These are phyloP conservation scores for Gentiana straminea DNA, from an alignment of 257 asterid genomes.

Conservation along the genomic window DNA sequence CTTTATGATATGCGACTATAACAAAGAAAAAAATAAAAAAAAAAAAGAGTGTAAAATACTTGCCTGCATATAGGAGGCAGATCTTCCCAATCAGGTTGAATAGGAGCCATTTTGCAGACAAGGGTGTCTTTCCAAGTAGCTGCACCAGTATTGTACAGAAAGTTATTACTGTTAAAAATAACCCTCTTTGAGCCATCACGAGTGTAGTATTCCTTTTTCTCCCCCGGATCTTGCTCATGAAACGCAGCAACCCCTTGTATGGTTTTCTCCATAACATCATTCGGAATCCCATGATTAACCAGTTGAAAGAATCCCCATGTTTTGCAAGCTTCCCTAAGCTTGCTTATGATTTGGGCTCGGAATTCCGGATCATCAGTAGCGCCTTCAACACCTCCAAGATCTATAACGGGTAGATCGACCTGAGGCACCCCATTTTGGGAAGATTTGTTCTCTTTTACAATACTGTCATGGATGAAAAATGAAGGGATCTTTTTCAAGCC, in stretches of 20 bases:
- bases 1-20: too few species aligned
- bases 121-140: conserved; percentile 2
- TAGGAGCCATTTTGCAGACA: background rate
- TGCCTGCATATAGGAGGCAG: background rate
- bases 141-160: background rate
- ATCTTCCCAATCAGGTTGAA: conserved; percentile 1
- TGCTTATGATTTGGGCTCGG: background rate
- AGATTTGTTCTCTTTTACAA: background rate
- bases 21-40: too few species aligned
- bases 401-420: background rate
- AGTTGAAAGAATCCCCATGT: conserved; percentile 4
- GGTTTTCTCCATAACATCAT: background rate
- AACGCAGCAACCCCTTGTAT: background rate
- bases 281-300: conserved; percentile 3
- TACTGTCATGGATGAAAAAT: background rate
- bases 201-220: conserved; percentile 2
- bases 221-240: conserved; percentile 3
- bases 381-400: background rate
- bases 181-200: conserved; percentile 1
- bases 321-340: conserved; percentile 1
- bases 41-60: background rate
- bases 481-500: background rate
- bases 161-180: background rate
- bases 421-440: background rate
- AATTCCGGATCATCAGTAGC: background rate